These are phyloP conservation scores for Ophiostoma ulmi DNA, from an alignment of 2,329 filamentous ascomycete species.

Conservation along the genomic window DNA sequence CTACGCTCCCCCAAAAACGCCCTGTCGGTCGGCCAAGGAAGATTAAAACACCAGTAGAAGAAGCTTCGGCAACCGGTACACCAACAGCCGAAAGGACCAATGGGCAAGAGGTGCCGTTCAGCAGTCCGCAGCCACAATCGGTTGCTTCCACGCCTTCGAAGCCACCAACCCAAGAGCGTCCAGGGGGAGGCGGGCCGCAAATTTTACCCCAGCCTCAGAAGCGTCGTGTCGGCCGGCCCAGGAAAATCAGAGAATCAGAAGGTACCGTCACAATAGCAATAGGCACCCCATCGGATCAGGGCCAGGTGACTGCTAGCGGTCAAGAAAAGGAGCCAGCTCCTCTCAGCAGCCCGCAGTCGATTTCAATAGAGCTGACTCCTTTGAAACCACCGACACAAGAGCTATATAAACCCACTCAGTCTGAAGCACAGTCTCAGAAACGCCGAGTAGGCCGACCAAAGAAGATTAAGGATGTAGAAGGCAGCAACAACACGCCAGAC, in stretches of 20 bases:
- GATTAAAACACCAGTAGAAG: background rate
- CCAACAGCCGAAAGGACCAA: background rate
- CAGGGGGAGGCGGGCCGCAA: background rate
- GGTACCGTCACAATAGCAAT: background rate
- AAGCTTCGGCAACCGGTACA: background rate
- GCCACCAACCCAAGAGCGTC: background rate
- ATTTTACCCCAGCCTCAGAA: background rate
- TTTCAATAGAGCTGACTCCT: background rate
- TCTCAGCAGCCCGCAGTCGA: background rate
- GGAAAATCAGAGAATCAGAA: background rate
- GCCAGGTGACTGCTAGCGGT: background rate
- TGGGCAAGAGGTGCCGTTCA: background rate
- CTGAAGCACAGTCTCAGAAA: background rate
- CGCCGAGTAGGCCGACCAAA: background rate
- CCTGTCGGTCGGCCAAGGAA: background rate
- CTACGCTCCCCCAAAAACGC: background rate
- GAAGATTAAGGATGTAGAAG: background rate
- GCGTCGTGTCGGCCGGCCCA: conserved; percentile 2
- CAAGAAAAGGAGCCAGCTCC: background rate
- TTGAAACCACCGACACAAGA: background rate
- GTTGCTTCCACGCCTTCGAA: background rate
- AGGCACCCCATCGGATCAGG: too few species aligned
- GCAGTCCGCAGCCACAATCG: background rate
- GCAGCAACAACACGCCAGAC: background rate
- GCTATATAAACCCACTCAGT: background rate